Percentiles rank a stretch among this genome's conserved stretches.
Conservation (phyloP, 2,329 filamentous ascomycete genomes). For the Nectriaceae sp. region DNA sequence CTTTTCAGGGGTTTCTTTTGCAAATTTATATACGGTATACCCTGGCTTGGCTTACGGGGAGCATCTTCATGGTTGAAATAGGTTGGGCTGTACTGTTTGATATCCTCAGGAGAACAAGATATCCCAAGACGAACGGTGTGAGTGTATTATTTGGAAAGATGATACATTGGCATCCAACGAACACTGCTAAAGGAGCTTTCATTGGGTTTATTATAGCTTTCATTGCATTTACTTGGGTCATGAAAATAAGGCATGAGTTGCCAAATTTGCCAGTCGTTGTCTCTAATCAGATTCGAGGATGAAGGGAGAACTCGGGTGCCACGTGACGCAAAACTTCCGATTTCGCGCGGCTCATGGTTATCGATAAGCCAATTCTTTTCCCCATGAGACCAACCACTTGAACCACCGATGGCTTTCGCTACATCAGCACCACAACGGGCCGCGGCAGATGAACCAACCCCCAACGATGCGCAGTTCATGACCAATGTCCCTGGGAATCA, state of each 20-base stretch:
- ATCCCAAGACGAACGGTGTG: background rate
- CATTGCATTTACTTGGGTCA: background rate
- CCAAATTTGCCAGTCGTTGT: background rate
- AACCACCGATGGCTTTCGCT: background rate
- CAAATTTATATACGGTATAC: slow-evolving; percentile 1
- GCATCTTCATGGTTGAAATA: background rate
- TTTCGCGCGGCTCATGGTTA: slow-evolving; percentile 7
- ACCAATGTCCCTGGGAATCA: slow-evolving; percentile 50
- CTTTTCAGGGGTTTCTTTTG: slow-evolving; percentile 2
- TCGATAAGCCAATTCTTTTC: slow-evolving; percentile 28
- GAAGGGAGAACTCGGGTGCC: no score
- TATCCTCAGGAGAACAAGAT: no score
- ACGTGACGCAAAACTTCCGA: slow-evolving; percentile 9
- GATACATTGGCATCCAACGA: background rate
- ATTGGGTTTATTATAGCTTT: background rate
- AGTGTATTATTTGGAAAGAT: background rate
- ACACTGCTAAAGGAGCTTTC: background rate
- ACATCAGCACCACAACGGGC: background rate
- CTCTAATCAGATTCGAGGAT: no score
- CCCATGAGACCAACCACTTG: background rate
- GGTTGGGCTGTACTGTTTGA: background rate
- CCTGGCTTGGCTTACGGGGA: slow-evolving; percentile 2
- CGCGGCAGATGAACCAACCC: background rate
- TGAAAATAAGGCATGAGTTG: background rate
- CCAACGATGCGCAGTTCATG: slow-evolving; percentile 42